Percentiles rank a stretch among this genome's conserved stretches.
Conservation (phyloP, 495 filamentous ascomycete species). For the Penicillium pulvis region DNA sequence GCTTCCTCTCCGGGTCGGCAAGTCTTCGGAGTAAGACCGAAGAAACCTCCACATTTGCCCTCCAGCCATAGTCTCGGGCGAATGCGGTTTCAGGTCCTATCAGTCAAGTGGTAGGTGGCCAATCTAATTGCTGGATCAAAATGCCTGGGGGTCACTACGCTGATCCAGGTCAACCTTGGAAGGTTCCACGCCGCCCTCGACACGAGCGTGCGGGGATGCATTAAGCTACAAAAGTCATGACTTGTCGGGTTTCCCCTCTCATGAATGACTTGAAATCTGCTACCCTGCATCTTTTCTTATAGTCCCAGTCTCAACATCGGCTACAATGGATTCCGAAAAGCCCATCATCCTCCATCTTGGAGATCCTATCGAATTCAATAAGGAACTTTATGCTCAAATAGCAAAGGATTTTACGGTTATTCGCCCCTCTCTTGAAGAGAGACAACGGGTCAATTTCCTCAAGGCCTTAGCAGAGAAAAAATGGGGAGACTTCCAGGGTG, state of each 20-base stretch:
- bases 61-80: too few relatives aligned
- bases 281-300: not conserved
- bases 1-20: not conserved
- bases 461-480: slow-evolving; percentile 14
- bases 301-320: not conserved
- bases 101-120: too few relatives aligned
- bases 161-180: too few relatives aligned
- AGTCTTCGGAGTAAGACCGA: not conserved
- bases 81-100: too few relatives aligned
- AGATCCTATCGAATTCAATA: slow-evolving; percentile 18
- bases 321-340: slow-evolving; percentile 9
- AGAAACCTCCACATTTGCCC: not conserved
- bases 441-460: slow-evolving; percentile 10
- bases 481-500: slow-evolving; percentile 16
- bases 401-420: slow-evolving; percentile 8
- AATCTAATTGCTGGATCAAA: too few relatives aligned
- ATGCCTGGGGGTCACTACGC: too few relatives aligned
- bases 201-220: too few relatives aligned
- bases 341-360: slow-evolving; percentile 16
- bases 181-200: too few relatives aligned
- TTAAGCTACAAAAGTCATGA: too few relatives aligned
- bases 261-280: not conserved
- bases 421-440: slow-evolving; percentile 11
- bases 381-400: slow-evolving; percentile 10
- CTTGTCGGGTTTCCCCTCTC: not conserved